Evolutionary conservation across 78 protist species (phyloP).

Genomic region (Goniomonas avonlea): DNA sequence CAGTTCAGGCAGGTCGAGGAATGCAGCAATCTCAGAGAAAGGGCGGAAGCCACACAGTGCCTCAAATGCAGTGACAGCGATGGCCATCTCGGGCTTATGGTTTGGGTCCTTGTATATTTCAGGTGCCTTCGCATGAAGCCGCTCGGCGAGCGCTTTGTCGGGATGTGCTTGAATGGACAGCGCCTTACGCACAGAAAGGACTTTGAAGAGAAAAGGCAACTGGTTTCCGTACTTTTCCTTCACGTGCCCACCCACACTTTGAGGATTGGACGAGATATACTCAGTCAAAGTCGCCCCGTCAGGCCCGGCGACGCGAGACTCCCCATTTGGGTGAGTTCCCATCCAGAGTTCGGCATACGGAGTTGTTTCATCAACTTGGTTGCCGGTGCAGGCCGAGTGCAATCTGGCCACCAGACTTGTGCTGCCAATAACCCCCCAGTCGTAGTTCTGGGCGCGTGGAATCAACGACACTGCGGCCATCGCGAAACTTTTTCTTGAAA

Average conservation of each 20-base stretch:
- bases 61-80: conserved; percentile 80
- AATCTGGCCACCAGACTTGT: conserved; percentile 51
- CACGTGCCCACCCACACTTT: background rate
- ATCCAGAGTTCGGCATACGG: conserved; percentile 94
- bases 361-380: conserved; percentile 14
- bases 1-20: conserved; percentile 36
- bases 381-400: background rate
- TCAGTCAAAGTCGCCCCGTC: background rate
- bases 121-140: background rate
- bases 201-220: conserved; percentile 89
- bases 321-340: conserved; percentile 83
- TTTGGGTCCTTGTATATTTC: conserved; percentile 74
- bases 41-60: conserved; percentile 82
- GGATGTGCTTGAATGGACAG: conserved; percentile 94
- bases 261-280: background rate
- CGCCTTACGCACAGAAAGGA: conserved; percentile 72
- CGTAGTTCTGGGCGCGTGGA: conserved; percentile 59
- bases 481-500: no score
- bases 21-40: conserved; percentile 37
- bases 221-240: background rate
- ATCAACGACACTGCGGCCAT: background rate
- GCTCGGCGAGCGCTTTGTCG: conserved; percentile 41
- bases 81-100: conserved; percentile 92
- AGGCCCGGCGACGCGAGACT: background rate
- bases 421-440: conserved; percentile 81